Conservation (phyloP, 306 rosid genomes). For the Quercus glauca region DNA sequence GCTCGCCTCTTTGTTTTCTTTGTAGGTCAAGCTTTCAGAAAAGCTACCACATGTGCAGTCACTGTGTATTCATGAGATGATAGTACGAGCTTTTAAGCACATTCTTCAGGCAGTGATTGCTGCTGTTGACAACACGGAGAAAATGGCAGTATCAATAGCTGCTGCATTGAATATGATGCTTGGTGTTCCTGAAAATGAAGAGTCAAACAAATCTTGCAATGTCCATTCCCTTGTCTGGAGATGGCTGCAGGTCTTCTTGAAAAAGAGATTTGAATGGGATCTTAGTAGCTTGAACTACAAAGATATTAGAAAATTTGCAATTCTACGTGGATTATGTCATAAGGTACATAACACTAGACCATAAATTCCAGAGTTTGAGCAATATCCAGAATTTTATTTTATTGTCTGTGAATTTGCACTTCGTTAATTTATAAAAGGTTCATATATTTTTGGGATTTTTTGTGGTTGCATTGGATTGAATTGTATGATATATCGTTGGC, state of each 20-base stretch:
- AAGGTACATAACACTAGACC: slow-evolving; percentile 53
- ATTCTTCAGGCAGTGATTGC: slow-evolving; percentile 87
- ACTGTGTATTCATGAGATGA: slow-evolving; percentile 97
- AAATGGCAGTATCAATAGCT: slow-evolving; percentile 74
- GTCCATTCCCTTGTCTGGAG: slow-evolving; percentile 73
- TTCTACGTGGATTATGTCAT: slow-evolving; percentile 92
- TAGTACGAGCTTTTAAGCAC: slow-evolving; percentile 97
- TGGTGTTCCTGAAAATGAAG: slow-evolving; percentile 65
- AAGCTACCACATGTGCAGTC: slow-evolving; percentile 94
- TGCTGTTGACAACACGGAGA: slow-evolving; percentile 58
- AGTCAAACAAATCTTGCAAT: slow-evolving; percentile 47
- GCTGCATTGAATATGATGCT: slow-evolving; percentile 80
- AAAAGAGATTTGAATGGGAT: slow-evolving; percentile 86
- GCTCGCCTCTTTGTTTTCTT: slow-evolving; percentile 30
- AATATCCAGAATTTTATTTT: slow-evolving; percentile 20
- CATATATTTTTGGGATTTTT: not conserved
- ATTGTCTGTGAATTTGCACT: not conserved
- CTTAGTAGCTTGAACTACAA: slow-evolving; percentile 55
- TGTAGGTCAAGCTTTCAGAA: slow-evolving; percentile 92
- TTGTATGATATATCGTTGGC: slow-evolving; percentile 1
- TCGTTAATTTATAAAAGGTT: not conserved
- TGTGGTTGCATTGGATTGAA: not conserved
- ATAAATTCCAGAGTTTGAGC: slow-evolving; percentile 6
- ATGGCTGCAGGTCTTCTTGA: slow-evolving; percentile 81
- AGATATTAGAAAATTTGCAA: slow-evolving; percentile 85